Conservation (phyloP, 371 early-diverging fungal genomes). For the Mortierella sp. region DNA sequence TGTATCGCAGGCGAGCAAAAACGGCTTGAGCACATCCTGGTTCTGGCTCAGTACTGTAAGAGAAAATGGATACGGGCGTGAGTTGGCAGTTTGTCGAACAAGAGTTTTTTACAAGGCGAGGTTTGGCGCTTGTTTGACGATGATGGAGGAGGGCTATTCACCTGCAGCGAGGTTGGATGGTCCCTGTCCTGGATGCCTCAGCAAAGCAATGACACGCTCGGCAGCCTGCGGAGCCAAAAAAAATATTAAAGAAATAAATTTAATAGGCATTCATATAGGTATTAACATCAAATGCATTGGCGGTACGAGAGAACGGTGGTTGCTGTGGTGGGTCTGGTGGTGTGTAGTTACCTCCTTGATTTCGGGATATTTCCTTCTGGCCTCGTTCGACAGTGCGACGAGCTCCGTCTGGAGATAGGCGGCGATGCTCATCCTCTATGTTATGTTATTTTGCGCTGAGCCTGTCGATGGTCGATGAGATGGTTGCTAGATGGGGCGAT, state of each 20-base stretch:
- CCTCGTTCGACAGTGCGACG: conserved; percentile 88
- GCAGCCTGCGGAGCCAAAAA: conserved; percentile 62
- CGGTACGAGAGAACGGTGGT: conserved; percentile 5
- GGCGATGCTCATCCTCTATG: conserved; percentile 54
- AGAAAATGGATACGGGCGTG: not conserved
- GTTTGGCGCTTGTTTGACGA: not conserved
- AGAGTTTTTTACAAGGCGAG: not conserved
- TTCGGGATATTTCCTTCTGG: conserved; percentile 91
- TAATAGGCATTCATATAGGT: not conserved
- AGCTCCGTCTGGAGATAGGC: conserved; percentile 90
- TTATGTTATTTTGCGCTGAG: not conserved
- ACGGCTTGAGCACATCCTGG: conserved; percentile 89
- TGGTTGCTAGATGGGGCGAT: not conserved
- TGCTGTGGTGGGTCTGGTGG: not conserved
- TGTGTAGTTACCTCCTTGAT: conserved; percentile 87
- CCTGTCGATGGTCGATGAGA: not conserved
- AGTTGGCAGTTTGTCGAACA: not conserved
- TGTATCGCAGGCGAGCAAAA: conserved; percentile 91
- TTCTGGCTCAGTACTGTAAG: conserved; percentile 81
- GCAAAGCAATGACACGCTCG: conserved; percentile 68
- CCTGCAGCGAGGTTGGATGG: conserved; percentile 68
- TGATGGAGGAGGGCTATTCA: conserved; percentile 20
- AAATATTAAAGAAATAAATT: not conserved
- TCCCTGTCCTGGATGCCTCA: conserved; percentile 72
- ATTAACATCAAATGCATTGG: too few species aligned